phyloP scores from a whole-genome alignment of 768 basidiomycete genomes.

The Leucosporidium scottii region DNA sequence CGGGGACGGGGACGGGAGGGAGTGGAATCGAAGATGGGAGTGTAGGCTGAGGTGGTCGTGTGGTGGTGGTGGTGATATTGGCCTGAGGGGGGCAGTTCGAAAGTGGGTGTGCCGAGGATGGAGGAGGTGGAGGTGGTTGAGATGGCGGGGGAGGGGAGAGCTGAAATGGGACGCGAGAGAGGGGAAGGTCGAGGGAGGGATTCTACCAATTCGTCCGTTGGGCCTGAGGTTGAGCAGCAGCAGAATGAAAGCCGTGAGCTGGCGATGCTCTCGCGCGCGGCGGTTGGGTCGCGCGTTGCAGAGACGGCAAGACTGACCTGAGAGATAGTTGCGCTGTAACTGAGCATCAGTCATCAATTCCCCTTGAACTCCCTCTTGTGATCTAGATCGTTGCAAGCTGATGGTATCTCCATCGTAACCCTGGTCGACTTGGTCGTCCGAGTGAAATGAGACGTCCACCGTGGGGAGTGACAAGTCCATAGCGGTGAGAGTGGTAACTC shows the following conservation, averaged over 20 bases:
- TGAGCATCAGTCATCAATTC: neutral
- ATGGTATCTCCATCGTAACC: slow-evolving; percentile 29
- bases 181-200: slow-evolving; percentile 5
- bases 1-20: slow-evolving; percentile 33
- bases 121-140: neutral
- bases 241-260: neutral
- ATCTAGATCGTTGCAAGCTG: no score
- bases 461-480: slow-evolving; percentile 18
- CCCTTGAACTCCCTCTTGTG: neutral
- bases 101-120: neutral
- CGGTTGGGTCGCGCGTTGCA: no score
- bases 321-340: slow-evolving; percentile 20
- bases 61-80: neutral
- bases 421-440: slow-evolving; percentile 14
- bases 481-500: slow-evolving; percentile 14
- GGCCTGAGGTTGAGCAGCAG: neutral
- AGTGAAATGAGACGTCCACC: neutral
- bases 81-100: neutral
- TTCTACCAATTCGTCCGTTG: neutral
- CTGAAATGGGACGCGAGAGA: neutral
- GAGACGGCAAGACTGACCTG: neutral
- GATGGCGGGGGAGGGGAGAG: neutral
- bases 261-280: no score
- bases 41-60: neutral
- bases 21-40: slow-evolving; percentile 23